Evolutionary conservation across 2,329 filamentous ascomycete species (phyloP).

Genomic region (Xylariaceae sp.): DNA sequence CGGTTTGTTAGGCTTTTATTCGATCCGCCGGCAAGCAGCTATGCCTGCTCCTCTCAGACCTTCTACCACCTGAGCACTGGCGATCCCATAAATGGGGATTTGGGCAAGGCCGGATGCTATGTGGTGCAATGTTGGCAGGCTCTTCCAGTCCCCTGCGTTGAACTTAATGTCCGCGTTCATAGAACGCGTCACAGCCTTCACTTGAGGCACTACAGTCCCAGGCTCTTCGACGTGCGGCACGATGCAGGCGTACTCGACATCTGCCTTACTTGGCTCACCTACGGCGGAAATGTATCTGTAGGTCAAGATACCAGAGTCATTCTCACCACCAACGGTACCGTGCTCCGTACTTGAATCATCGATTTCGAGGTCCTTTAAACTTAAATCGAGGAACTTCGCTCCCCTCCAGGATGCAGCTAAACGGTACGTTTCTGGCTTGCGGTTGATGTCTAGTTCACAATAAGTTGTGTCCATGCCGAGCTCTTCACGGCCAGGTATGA

Average conservation of each 20-base stretch:
- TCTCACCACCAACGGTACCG: constrained; percentile 29
- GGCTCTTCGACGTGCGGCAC: constrained; percentile 45
- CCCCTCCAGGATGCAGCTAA: constrained; percentile 51
- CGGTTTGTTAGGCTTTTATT: too few relatives aligned
- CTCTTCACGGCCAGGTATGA: constrained; percentile 64
- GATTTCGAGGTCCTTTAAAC: constrained; percentile 43
- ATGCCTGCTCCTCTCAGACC: constrained; percentile 59
- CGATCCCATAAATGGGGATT: constrained; percentile 61
- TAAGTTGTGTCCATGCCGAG: constrained; percentile 67
- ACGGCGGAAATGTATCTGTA: constrained; percentile 64
- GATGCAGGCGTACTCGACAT: constrained; percentile 58
- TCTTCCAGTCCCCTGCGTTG: constrained; percentile 56
- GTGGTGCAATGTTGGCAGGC: constrained; percentile 66
- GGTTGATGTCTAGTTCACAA: constrained; percentile 54
- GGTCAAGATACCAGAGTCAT: constrained; percentile 57
- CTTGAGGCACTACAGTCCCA: constrained; percentile 38
- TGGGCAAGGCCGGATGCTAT: constrained; percentile 57
- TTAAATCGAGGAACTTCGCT: constrained; percentile 47
- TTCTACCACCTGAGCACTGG: constrained; percentile 61
- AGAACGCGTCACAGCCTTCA: constrained; percentile 45
- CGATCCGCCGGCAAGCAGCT: too few relatives aligned
- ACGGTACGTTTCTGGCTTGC: constrained; percentile 40
- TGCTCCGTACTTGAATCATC: constrained; percentile 33
- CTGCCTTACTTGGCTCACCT: constrained; percentile 55
- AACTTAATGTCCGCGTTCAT: constrained; percentile 53